These are phyloP conservation scores for Pseudogymnoascus sp. DNA, from an alignment of 2,329 filamentous ascomycete genomes.

Conservation along the genomic window DNA sequence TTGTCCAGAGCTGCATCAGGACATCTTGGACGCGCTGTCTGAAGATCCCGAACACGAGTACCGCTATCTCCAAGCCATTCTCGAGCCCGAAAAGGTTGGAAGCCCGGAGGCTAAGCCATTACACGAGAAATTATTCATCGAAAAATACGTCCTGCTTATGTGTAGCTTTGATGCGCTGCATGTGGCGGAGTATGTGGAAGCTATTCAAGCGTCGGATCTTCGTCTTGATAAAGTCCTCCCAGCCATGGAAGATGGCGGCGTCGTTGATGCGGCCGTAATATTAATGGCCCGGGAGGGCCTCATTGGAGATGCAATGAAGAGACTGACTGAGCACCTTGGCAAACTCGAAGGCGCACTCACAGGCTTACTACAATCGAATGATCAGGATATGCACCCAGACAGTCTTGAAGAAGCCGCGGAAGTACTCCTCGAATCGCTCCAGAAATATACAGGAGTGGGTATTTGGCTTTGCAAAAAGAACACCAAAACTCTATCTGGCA, in stretches of 20 bases:
- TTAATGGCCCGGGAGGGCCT: conserved; percentile 85
- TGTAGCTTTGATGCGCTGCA: conserved; percentile 75
- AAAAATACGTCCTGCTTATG: conserved; percentile 84
- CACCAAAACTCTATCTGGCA: conserved; percentile 46
- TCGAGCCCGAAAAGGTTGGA: conserved; percentile 51
- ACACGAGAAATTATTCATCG: conserved; percentile 54
- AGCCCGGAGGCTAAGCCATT: conserved; percentile 28
- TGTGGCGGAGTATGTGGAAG: conserved; percentile 76
- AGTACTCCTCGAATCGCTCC: conserved; percentile 66
- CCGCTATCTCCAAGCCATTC: conserved; percentile 57
- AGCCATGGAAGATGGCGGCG: conserved; percentile 79
- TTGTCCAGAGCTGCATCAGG: conserved; percentile 46
- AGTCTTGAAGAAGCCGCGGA: conserved; percentile 55
- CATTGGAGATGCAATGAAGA: conserved; percentile 71
- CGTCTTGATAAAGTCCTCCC: conserved; percentile 74
- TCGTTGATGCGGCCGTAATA: conserved; percentile 86
- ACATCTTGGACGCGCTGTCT: conserved; percentile 45
- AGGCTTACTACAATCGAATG: conserved; percentile 58
- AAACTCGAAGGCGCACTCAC: conserved; percentile 72
- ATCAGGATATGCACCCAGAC: conserved; percentile 48
- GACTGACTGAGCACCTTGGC: conserved; percentile 71
- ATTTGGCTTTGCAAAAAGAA: conserved; percentile 93
- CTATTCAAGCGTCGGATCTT: conserved; percentile 68
- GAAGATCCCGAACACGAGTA: conserved; percentile 52
- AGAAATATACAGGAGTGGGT: conserved; percentile 86